Evolutionary conservation across 2,329 filamentous ascomycete species (phyloP), one percentile per base, ranked within the genome.

Genomic region (Claviceps quebecensis): DNA sequence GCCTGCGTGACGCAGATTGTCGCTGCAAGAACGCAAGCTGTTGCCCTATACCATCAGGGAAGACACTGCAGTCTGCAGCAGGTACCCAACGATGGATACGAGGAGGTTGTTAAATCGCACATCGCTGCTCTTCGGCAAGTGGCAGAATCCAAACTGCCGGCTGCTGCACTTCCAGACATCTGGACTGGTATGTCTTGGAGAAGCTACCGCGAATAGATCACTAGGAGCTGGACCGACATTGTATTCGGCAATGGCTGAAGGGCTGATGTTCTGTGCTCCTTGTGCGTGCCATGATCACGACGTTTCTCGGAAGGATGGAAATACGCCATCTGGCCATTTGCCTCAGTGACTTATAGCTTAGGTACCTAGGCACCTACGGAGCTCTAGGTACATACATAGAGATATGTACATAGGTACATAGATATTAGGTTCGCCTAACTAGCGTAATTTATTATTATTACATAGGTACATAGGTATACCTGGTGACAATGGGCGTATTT

Each of bases 1-100:
- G 50, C 40, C 14, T 19, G 43, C 13, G n/a, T 43, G 50, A 48
- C 45, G n/a, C 50, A 45, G 40, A 52, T 52, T 5, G n/a, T 13
- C 14, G 45, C 26, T 34, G 50, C 45, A 8, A 41, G 50, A 36
- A 52, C 45, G 3, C 45, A 52, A 19, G 17, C 45, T 23, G 45
- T 52, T 6, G 50, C 50, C 23, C 39, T 52, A 17, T 52, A 9
- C 50, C 50, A 6, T 45, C 45, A 5, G 14, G 8, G 11, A 11
- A n/a, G 19, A 29, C 14, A 38, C 19, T 19, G 19, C 19, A 19
- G 19, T 19, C 17, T 52, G 16, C 26, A 26, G 29, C 44, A 16
- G 39, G 14, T 45, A 3, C 11, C 19, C 19, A 19, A 29, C 34
- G 40, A 29, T 8, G 16, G 8, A 2, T 37, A 23, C 16, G 19